phyloP scores from a whole-genome alignment of 2,329 filamentous ascomycete species.

The Phaeosphaeriaceae sp. region DNA sequence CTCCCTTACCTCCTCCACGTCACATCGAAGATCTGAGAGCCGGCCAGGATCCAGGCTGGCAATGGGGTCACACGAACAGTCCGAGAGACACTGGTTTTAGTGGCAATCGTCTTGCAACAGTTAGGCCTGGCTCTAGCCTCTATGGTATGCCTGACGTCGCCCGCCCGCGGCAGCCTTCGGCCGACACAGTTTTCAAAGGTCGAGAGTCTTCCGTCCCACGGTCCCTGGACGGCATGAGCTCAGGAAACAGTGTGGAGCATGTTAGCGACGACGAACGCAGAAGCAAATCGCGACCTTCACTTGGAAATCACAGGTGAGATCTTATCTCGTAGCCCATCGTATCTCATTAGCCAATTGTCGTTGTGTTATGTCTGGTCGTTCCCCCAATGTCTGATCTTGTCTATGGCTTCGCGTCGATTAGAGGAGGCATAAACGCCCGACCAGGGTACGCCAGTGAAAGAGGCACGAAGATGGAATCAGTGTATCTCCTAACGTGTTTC shows the following conservation, averaged over 20 bases:
- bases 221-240: conserved; percentile 47
- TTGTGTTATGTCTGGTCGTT: background rate
- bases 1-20: conserved; percentile 70
- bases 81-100: conserved; percentile 58
- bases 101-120: conserved; percentile 51
- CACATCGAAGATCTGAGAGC: conserved; percentile 64
- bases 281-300: conserved; percentile 42
- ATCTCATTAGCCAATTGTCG: background rate
- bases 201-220: conserved; percentile 51
- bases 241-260: conserved; percentile 38
- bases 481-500: background rate
- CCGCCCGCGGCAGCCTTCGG: conserved; percentile 34
- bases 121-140: conserved; percentile 59
- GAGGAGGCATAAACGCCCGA: background rate
- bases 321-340: background rate
- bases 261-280: conserved; percentile 48
- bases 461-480: background rate
- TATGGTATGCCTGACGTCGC: conserved; percentile 42
- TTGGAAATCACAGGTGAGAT: conserved; percentile 54
- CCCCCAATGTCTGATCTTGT: too few relatives aligned
- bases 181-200: conserved; percentile 41
- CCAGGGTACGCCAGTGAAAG: background rate
- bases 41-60: conserved; percentile 69
- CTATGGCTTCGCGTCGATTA: background rate
- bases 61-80: conserved; percentile 68